These are phyloP conservation scores for Danielia reshetovae DNA, from an alignment of 805 yeast genomes.

Conservation along the genomic window DNA sequence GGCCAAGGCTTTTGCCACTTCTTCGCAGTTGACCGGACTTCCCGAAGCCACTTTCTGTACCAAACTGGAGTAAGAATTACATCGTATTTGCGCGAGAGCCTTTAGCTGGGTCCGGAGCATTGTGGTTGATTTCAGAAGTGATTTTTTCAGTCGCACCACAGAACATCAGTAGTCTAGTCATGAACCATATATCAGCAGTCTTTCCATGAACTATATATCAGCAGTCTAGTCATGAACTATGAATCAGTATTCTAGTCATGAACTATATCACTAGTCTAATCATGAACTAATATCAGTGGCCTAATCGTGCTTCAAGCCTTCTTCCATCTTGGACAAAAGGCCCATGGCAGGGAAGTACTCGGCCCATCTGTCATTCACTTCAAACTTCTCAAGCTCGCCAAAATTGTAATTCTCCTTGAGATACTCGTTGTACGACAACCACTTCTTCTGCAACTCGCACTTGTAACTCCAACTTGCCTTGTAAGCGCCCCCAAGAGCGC, in stretches of 20 bases:
- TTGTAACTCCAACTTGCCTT: conserved; percentile 71
- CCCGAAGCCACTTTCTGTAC: conserved; percentile 2
- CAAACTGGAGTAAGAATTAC: conserved; percentile 1
- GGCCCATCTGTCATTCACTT: conserved; percentile 43
- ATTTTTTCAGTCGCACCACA: no score
- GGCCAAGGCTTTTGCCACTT: not conserved
- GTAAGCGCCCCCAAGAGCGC: conserved; percentile 89
- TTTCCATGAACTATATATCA: no score
- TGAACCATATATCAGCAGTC: no score
- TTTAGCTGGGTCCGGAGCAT: no score
- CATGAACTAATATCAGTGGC: no score
- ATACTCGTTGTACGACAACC: conserved; percentile 43
- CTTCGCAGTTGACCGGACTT: not conserved
- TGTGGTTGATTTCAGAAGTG: no score
- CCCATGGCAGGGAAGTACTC: conserved; percentile 52
- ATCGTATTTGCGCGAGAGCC: no score
- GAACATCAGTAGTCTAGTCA: no score
- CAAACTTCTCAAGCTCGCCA: conserved; percentile 43
- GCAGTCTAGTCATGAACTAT: no score
- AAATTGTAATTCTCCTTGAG: conserved; percentile 34
- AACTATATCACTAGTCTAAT: no score
- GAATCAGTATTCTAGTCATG: no score
- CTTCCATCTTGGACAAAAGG: conserved; percentile 45
- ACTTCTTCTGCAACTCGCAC: conserved; percentile 27
- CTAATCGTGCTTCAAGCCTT: conserved; percentile 9